Base-by-base conservation (phyloP, 805 yeast species). In the Metschnikowia continentalis region DNA sequence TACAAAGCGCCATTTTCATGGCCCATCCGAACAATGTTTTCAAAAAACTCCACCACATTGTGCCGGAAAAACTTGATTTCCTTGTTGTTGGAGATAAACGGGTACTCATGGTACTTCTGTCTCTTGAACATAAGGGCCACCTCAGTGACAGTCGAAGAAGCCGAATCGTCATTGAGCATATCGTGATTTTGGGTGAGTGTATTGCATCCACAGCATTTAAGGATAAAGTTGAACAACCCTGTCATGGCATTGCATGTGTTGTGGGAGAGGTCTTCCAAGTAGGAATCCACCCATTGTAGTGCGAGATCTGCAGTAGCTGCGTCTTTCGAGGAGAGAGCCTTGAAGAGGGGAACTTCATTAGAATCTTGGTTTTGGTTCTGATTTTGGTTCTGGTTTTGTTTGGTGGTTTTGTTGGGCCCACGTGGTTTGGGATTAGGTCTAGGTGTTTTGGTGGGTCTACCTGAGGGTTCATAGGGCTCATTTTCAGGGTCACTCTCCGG, bases 141-240 rank as follows among this genome's bases (percentile, higher is more conserved):
- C 64, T 89, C 96, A 3, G 78, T 82, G 8, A 88, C 79, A 0
- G 96, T 88, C 35, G 84, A 86, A 14, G 78, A 71, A 0, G 94
- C 87, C 6, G 88, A 80, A 39, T 86, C 90, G 48, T 79, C 72
- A 59, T 83, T 84, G 22, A 72, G 74, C 46, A 89, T 83, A 63
- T 90, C 97, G 64, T 91, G 96, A 26, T 81, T 80, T 52, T 83
- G 84, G 8, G 88, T 79, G 23, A 78, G 79, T 1, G 82, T 74
- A 19, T 81, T 74, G 46, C 90, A 84, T 0, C 96, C 96, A 62
- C 88, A 82, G 45, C 83, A 72, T 52, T 90, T 74, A 38, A 91
- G 68, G 1, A 88, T 58, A 46, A 90, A 73, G 64, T 91, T 90
- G 40, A 90, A 68, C 46, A 90, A 67, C 35, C 80, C 80, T 41